Evolutionary conservation across 2,329 filamentous ascomycete species (phyloP).

Genomic region (Pseudogymnoascus sp.): DNA sequence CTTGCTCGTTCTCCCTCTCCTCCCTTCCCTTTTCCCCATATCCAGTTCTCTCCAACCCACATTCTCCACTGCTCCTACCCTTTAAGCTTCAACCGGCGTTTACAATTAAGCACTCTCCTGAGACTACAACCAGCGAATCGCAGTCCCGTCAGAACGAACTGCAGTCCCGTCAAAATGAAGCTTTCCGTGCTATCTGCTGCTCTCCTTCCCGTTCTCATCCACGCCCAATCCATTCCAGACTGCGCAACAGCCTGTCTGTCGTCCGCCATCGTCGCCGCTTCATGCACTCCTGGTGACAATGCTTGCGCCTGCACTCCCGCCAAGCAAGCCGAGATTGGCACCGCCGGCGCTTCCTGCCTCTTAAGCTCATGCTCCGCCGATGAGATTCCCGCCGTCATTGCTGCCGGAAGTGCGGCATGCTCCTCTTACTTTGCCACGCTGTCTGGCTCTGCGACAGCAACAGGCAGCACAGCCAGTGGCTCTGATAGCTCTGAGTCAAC

Average conservation of each 20-base stretch:
- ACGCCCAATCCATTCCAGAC: not conserved
- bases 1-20: not conserved
- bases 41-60: not conserved
- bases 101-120: not conserved
- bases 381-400: not conserved
- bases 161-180: not conserved
- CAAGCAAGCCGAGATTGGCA: not conserved
- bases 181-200: not conserved
- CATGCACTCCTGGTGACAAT: not conserved
- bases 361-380: not conserved
- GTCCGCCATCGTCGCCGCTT: not conserved
- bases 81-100: not conserved
- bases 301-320: not conserved
- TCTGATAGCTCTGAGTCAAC: not conserved
- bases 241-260: not conserved
- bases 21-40: not conserved
- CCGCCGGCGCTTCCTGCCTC: not conserved
- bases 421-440: not conserved
- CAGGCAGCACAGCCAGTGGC: not conserved
- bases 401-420: not conserved
- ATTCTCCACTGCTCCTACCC: not conserved
- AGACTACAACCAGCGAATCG: not conserved
- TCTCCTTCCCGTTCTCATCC: not conserved
- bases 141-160: not conserved
- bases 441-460: not conserved